Evolutionary conservation across 140 eudicot species (phyloP).

Genomic region (Senecio squalidus): DNA sequence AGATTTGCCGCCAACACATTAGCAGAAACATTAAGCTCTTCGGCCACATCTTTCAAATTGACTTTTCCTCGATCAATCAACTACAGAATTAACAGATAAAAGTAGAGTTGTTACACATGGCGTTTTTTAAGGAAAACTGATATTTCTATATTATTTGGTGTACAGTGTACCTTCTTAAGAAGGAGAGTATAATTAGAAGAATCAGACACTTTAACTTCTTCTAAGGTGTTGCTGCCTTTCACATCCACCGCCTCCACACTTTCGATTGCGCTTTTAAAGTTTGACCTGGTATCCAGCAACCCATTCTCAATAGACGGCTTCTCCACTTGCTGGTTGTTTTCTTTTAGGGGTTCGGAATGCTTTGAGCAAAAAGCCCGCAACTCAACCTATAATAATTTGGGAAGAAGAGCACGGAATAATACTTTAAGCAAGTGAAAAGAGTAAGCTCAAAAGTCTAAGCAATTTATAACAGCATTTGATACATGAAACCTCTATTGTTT

Average conservation of each 20-base stretch:
- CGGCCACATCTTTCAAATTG: slow-evolving; percentile 59
- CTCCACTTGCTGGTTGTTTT: slow-evolving; percentile 24
- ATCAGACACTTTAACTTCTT: slow-evolving; percentile 35
- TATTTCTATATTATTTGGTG: neutral
- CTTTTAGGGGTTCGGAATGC: slow-evolving; percentile 60
- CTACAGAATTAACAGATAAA: slow-evolving; percentile 31
- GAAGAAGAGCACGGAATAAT: neutral
- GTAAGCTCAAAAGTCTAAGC: neutral
- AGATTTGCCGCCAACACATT: slow-evolving; percentile 52
- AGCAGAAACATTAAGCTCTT: slow-evolving; percentile 63
- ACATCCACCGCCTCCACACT: slow-evolving; percentile 30
- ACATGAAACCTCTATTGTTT: neutral
- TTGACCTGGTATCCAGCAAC: slow-evolving; percentile 24
- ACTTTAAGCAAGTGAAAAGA: neutral
- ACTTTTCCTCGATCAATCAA: slow-evolving; percentile 68
- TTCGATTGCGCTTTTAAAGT: slow-evolving; percentile 35
- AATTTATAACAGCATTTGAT: neutral
- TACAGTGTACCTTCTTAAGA: slow-evolving; percentile 71
- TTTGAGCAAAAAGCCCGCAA: slow-evolving; percentile 86
- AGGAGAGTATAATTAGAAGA: slow-evolving; percentile 34
- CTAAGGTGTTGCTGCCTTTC: slow-evolving; percentile 27
- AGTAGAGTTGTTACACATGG: neutral
- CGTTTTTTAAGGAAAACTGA: neutral
- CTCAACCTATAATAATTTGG: slow-evolving; percentile 58
- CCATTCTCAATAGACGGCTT: slow-evolving; percentile 31